Evolutionary conservation across 2,329 filamentous ascomycete genomes (phyloP), one percentile per base, ranked within the genome.

Genomic region (Talaromyces rugulosus): DNA sequence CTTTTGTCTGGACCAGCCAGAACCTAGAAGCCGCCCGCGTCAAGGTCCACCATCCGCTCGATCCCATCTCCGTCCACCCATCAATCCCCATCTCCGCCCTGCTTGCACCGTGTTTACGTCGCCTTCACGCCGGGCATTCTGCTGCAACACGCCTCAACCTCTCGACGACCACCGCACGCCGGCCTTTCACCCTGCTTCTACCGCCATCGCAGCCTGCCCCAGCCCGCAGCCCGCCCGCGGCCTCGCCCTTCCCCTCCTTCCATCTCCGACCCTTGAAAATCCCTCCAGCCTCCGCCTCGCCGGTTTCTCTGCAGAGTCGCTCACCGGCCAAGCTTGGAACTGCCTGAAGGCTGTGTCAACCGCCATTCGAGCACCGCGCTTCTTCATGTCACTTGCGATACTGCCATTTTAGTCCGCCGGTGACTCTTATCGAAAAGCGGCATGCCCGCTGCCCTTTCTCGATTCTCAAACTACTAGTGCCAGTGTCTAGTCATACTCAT

Each of bases 1-100:
- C 66, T 74, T 59, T 62, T 74, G 73, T 71, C 70, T 66, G 68
- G 73, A 71, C 72, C 72, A 75, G 69, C 71, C 73, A 75, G 71
- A 23, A 23, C 23, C 23, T 23, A 23, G 23, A 72, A 66, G 62
- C 67, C 71, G 68, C 69, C 62, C 67, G 69, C 71, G 69, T 73
- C 69, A 69, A 69, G 67, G 65, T 67, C 67, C 64, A 70, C 64
- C 67, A 61, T 62, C 58, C 58, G 44, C 61, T 61, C 42, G 62
- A 61, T 63, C 62, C 55, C 58, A 72, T 71, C 70, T 66, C 64
- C 66, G 67, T 67, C 67, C 28, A 54, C 51, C 23, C 53, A 30
- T 44, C 56, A 52, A 36, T n/a, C 59, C 5, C 59, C 61, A 66
- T 56, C 44, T 47, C 63, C 59, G 27, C 58, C 61, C 61, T 54